A percentile compares a stretch with the other conserved stretches of the same genome.
These are phyloP conservation scores for Hamamelis virginiana DNA, from an alignment of 164 flowering plant species.

Conservation along the genomic window DNA sequence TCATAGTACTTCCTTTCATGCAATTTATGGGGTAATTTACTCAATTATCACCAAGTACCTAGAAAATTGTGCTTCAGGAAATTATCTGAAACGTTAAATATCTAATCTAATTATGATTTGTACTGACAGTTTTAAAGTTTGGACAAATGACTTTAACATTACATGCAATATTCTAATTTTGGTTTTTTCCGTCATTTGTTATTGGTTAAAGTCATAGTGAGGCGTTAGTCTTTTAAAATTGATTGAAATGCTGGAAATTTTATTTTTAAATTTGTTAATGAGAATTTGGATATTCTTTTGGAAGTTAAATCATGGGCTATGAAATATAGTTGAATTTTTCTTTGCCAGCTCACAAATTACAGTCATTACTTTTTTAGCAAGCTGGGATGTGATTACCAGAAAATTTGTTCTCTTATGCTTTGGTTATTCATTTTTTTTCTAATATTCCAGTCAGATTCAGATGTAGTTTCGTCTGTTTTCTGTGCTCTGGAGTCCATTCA, in stretches of 20 bases:
- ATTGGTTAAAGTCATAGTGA: background rate
- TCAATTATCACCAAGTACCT: background rate
- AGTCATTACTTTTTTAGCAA: too few species aligned
- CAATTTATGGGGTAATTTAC: too few species aligned
- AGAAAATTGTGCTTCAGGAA: background rate
- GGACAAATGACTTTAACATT: background rate
- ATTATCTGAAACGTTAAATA: too few species aligned
- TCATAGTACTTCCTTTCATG: background rate
- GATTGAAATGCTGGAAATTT: background rate
- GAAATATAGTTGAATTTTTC: too few species aligned
- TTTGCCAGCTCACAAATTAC: too few species aligned
- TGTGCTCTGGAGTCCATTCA: slow-evolving; percentile 89
- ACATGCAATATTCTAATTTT: background rate
- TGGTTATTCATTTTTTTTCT: slow-evolving; percentile 1
- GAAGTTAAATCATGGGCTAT: too few species aligned
- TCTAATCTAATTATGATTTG: too few species aligned
- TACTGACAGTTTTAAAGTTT: background rate
- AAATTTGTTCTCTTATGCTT: background rate
- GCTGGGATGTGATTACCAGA: background rate
- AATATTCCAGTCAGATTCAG: slow-evolving; percentile 70
- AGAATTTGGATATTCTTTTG: background rate
- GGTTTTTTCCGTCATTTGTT: background rate
- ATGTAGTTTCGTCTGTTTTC: slow-evolving; percentile 50
- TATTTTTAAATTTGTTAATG: background rate
- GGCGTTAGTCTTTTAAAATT: background rate